Evolutionary conservation across 352 stramenopile genomes (phyloP), one percentile per base, ranked within the genome.

Genomic region (Albugo candida): DNA sequence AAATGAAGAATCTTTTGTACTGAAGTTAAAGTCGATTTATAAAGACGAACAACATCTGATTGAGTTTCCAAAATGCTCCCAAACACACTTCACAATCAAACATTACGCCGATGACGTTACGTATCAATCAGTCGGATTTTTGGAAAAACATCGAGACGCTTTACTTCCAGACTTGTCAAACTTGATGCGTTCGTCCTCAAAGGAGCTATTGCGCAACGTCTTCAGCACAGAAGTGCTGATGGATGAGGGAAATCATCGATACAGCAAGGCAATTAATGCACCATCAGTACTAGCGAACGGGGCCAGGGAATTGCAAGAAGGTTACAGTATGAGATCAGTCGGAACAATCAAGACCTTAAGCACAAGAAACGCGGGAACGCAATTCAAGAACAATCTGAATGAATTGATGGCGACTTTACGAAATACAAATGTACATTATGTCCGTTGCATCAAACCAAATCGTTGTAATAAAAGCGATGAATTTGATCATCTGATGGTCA

Each of bases 371-470:
- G 74, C 84, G 16, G 72, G 76, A 10, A 82, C 70, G 0, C 82
- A 92, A 54, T 88, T 86, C 52, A 93, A 93, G 41, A 70, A 81
- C 45, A 87, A 97, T 44, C 66, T 98, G 5, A 78, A 76, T 44
- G 70, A 93, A 51, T 72, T 98, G 21, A 94, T 98, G 55, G 73
- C 71, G 13, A 95, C 83, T 41, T 88, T 99, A 34, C 80, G 93
- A 19, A 65, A 78, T 41, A 97, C 92, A 5, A 84, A 97, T 46
- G 91, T 96, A 1, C 94, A 99, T 52, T 99, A 98, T 53, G 93
- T 99, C 35, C 81, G 95, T n/a, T 99, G 95, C 60, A 94, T 99
- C 51, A 99, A 99, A 61, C 94, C 95, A 1, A 98, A 99, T 63
- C 89, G 96, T 55, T 70, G 81, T 16, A 95, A 98, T 46, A 95